Evolutionary conservation across 495 filamentous ascomycete species (phyloP).

Genomic region (Aspergillus olivimuriae): DNA sequence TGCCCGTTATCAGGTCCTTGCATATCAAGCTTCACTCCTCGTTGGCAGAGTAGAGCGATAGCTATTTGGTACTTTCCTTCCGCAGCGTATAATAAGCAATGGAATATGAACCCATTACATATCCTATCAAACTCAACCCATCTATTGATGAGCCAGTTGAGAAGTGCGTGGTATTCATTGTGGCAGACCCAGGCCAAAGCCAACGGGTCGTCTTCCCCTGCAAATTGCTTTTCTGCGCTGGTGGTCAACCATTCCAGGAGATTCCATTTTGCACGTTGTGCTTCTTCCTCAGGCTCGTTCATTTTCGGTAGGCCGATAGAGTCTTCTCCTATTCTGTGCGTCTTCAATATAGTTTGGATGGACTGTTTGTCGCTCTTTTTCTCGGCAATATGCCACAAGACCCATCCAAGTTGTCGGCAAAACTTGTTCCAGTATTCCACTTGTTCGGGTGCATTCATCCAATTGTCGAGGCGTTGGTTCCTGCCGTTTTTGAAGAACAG

Average conservation of each 20-base stretch:
- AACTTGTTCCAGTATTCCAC: constrained; percentile 16
- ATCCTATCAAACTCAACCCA: constrained; percentile 2
- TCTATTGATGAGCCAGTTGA: constrained; percentile 6
- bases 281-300: not conserved
- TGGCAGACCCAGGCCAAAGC: constrained; percentile 12
- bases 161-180: not conserved
- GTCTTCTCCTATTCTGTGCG: not conserved
- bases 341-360: constrained; percentile 6
- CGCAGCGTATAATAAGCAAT: not conserved
- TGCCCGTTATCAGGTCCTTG: not conserved
- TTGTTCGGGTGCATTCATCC: constrained; percentile 5
- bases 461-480: constrained; percentile 3
- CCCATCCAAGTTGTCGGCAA: constrained; percentile 24
- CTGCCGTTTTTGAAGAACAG: constrained; percentile 1
- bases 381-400: constrained; percentile 19
- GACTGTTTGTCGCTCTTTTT: constrained; percentile 1
- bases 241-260: constrained; percentile 9
- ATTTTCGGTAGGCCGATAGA: not conserved
- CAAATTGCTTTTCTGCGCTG: constrained; percentile 1
- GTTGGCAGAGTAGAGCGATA: not conserved
- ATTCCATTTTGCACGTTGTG: constrained; percentile 1
- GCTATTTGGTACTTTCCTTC: not conserved
- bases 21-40: constrained; percentile 5
- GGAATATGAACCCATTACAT: not conserved
- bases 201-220: constrained; percentile 1